Evolutionary conservation across 306 rosid species (phyloP), one percentile per base, ranked within the genome.

Genomic region (Carpinus viminea): DNA sequence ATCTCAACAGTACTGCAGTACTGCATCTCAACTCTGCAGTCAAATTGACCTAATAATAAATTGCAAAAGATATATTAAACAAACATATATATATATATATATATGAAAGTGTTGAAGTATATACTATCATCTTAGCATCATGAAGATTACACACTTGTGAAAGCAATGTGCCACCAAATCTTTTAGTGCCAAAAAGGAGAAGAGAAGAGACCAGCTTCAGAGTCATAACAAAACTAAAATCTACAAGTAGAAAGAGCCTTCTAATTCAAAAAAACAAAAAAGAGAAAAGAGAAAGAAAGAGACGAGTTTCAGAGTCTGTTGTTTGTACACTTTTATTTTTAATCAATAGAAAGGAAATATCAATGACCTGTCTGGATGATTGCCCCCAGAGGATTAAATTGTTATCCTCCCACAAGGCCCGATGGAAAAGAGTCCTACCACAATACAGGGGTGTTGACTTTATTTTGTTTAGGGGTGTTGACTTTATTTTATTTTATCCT

Each of bases 131-230:
- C 64, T 15, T 9, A 62, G 45, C 43, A 62, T 36, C 36, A 28
- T 12, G 21, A 31, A 34, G 70, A 64, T 64, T 3, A 34, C 31
- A 34, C 12, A 13, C 46, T 64, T 36, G n/a, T 34, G 70, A 64
- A 64, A 64, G 70, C 46, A 64, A 64, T 64, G 21, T 13, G 46
- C 4, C 20, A 64, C 70, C 70, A 34, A 34, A 64, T 64, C 70
- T 15, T 24, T 64, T 15, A 64, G 18, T 16, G 13, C 4, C 46
- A 62, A 31, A 31, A 34, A 16, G n/a, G 70, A 31, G 70, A 64
- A 64, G 21, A 16, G 18, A 64, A 62, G 15, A 64, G 45, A 17
- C 41, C 20, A 64, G 70, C 70, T 64, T 64, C 43, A 36, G 46
- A 60, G 41, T 60, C 17, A 2, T 26, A 60, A 12, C 68, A 60